phyloP scores from a whole-genome alignment of 2,329 filamentous ascomycete species.

The Chaetomium strumarium region DNA sequence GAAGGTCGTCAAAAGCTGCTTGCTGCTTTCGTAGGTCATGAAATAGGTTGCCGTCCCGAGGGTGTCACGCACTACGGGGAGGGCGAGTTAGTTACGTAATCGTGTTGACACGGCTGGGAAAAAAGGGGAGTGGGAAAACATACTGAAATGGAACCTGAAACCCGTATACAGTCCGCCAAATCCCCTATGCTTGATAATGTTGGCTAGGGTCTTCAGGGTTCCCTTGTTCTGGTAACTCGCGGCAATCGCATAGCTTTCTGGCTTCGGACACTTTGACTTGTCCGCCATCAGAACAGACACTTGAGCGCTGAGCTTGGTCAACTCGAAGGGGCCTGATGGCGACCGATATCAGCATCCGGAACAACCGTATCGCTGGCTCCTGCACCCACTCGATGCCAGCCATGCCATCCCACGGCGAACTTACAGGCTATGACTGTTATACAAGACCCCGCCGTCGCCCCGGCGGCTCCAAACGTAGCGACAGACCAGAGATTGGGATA shows the following conservation, averaged over 20 bases:
- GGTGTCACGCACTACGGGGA: constrained; percentile 64
- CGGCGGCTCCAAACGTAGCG: constrained; percentile 69
- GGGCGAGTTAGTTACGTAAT: background rate
- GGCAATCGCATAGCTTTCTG: constrained; percentile 53
- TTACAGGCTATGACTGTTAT: constrained; percentile 75
- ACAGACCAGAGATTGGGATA: constrained; percentile 69
- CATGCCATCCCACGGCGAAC: constrained; percentile 25
- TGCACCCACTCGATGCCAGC: background rate
- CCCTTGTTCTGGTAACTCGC: constrained; percentile 72
- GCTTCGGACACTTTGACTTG: constrained; percentile 40
- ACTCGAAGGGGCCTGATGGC: constrained; percentile 65
- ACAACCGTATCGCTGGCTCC: background rate
- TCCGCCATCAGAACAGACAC: constrained; percentile 72
- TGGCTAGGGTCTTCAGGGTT: constrained; percentile 68
- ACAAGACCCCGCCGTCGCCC: constrained; percentile 70
- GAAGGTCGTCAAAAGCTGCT: constrained; percentile 72
- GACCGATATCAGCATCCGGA: background rate
- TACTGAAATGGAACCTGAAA: constrained; percentile 71
- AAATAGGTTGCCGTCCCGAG: constrained; percentile 82
- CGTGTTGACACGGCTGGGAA: background rate
- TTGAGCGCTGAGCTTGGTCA: constrained; percentile 84
- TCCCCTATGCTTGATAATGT: constrained; percentile 70
- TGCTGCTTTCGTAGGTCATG: constrained; percentile 81
- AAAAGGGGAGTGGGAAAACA: constrained; percentile 30
- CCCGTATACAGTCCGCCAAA: constrained; percentile 72